phyloP scores from a whole-genome alignment of 2,329 filamentous ascomycete species.

The Fusarium acutatum region DNA sequence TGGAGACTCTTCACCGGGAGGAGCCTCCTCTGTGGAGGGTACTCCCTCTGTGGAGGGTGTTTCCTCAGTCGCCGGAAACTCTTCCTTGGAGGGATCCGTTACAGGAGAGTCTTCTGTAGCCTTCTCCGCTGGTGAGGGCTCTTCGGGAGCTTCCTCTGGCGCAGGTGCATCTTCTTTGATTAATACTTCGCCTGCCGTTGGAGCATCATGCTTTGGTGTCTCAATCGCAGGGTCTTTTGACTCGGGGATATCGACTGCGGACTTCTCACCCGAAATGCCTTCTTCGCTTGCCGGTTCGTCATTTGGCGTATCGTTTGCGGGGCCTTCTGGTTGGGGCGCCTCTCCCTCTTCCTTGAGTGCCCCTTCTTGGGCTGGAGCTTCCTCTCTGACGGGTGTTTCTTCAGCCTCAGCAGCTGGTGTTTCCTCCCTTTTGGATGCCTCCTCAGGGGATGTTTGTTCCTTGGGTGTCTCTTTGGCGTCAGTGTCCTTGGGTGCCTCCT shows the following conservation, averaged over 20 bases:
- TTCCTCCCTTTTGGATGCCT: background rate
- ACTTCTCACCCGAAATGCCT: background rate
- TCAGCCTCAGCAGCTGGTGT: background rate
- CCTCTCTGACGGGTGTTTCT: slow-evolving; percentile 2
- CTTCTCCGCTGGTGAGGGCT: background rate
- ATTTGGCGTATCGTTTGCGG: slow-evolving; percentile 6
- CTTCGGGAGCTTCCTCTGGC: background rate
- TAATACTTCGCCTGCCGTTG: background rate
- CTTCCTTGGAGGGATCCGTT: background rate
- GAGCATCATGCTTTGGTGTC: background rate
- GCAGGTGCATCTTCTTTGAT: background rate
- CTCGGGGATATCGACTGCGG: background rate
- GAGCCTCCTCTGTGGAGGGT: background rate
- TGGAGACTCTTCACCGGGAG: background rate
- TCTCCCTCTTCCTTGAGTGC: slow-evolving; percentile 1
- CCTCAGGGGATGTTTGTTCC: slow-evolving; percentile 16
- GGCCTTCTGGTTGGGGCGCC: background rate
- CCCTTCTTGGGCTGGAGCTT: background rate
- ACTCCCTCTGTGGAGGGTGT: background rate
- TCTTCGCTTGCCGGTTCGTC: slow-evolving; percentile 7
- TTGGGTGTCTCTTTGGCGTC: slow-evolving; percentile 13
- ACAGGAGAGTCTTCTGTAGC: background rate
- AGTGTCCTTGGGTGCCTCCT: background rate
- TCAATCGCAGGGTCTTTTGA: slow-evolving; percentile 1
- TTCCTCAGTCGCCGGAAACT: background rate